These are phyloP conservation scores for Trichoderma polysporum DNA, from an alignment of 2,329 filamentous ascomycete genomes.

Conservation along the genomic window DNA sequence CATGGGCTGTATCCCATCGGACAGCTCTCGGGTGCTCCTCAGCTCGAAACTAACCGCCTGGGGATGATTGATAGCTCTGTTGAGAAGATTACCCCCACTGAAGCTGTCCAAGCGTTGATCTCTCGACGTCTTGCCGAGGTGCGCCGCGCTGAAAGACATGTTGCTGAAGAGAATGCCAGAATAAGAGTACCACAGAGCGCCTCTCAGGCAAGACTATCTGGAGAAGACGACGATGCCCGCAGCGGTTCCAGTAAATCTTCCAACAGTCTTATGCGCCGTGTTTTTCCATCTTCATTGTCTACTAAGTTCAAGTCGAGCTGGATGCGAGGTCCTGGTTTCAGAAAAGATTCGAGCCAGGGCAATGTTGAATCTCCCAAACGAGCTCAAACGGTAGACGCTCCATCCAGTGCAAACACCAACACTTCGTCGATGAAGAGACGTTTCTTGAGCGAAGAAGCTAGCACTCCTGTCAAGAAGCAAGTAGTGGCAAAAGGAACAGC, in stretches of 20 bases:
- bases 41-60: not conserved
- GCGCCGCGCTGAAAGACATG: not conserved
- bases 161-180: not conserved
- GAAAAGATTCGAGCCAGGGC: not conserved
- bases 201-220: not conserved
- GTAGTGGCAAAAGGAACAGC: not conserved
- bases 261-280: not conserved
- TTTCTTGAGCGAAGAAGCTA: not conserved
- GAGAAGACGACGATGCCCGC: not conserved
- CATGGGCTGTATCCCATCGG: slow-evolving; percentile 9
- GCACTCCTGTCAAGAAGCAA: slow-evolving; percentile 1
- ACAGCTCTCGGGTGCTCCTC: not conserved
- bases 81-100: slow-evolving; percentile 8
- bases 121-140: not conserved
- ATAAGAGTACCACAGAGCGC: not conserved
- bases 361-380: not conserved
- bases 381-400: not conserved
- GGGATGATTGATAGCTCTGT: slow-evolving; percentile 7
- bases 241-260: not conserved
- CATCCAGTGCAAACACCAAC: not conserved
- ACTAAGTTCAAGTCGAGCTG: not conserved
- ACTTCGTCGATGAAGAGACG: not conserved
- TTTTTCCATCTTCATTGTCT: not conserved
- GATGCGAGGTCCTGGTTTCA: not conserved
- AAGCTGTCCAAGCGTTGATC: slow-evolving; percentile 7